Evolutionary conservation across 202 grass and related monocot genomes (phyloP).

Genomic region (Panicum hallii): DNA sequence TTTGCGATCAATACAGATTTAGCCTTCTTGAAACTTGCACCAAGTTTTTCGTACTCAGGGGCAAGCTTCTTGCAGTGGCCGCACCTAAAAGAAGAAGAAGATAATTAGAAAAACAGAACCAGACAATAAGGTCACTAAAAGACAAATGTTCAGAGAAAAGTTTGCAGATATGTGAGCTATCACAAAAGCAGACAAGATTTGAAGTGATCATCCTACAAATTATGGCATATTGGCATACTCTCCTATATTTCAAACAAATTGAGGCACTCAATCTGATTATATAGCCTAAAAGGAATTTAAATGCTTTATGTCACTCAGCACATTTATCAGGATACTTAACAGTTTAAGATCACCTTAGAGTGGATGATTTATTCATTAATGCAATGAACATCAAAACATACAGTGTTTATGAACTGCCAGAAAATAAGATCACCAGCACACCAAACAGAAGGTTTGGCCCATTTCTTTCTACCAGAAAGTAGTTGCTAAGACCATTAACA

Average conservation of each 20-base stretch:
- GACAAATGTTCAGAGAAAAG: neutral
- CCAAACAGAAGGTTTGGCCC: neutral
- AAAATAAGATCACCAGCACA: neutral
- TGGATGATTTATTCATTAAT: neutral
- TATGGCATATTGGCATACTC: neutral
- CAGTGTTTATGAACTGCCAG: neutral
- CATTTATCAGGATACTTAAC: neutral
- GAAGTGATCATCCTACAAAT: neutral
- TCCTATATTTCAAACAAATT: neutral
- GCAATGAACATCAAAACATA: slow-evolving; percentile 3
- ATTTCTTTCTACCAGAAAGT: neutral
- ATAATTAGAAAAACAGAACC: slow-evolving; percentile 7
- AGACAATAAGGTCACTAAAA: neutral
- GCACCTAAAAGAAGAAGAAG: slow-evolving; percentile 62
- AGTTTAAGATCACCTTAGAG: neutral
- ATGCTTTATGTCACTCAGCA: neutral
- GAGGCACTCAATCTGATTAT: neutral
- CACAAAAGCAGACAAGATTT: neutral
- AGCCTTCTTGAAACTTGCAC: slow-evolving; percentile 89
- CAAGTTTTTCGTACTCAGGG: slow-evolving; percentile 93
- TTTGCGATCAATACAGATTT: slow-evolving; percentile 95
- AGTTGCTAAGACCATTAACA: neutral
- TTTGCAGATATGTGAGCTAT: neutral
- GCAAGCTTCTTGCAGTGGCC: slow-evolving; percentile 99
- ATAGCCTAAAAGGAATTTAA: neutral